Evolutionary conservation across 768 basidiomycete genomes (phyloP).

Genomic region (Clathrus columnatus): DNA sequence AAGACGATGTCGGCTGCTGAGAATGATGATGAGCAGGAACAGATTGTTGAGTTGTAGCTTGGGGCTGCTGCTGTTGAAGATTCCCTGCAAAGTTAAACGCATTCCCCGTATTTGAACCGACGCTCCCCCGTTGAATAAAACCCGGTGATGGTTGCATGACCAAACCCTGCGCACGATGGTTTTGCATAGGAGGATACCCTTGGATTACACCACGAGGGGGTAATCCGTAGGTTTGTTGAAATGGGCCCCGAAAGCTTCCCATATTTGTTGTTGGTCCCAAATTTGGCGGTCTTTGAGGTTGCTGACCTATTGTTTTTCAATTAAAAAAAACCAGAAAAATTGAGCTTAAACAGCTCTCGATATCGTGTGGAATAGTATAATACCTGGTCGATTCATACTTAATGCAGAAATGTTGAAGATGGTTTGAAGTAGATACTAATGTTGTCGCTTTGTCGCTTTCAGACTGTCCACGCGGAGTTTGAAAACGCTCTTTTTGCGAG

Average conservation of each 20-base stretch:
- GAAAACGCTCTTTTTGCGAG: neutral
- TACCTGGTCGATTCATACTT: neutral
- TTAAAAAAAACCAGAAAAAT: too few relatives aligned
- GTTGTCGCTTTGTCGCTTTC: neutral
- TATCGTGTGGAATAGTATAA: neutral
- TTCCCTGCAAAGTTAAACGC: constrained; percentile 20
- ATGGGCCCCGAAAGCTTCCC: constrained; percentile 38
- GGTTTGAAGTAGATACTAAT: neutral
- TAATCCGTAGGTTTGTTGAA: constrained; percentile 50
- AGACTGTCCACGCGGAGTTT: neutral
- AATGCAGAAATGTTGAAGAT: neutral
- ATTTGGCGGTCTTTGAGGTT: constrained; percentile 72
- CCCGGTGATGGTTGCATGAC: constrained; percentile 51
- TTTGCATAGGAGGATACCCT: constrained; percentile 50
- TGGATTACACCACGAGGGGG: constrained; percentile 51
- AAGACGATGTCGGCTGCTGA: constrained; percentile 21
- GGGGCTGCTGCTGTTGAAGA: constrained; percentile 38
- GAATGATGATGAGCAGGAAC: constrained; percentile 56
- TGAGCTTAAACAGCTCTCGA: too few relatives aligned
- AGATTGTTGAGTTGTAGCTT: constrained; percentile 27
- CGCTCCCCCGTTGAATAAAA: constrained; percentile 34
- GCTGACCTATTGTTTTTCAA: constrained; percentile 66
- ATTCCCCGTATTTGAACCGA: constrained; percentile 10
- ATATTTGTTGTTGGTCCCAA: constrained; percentile 57
- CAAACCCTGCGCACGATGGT: constrained; percentile 52